Evolutionary conservation across 805 yeast species (phyloP), one percentile per base, ranked within the genome.

Genomic region (Starmerella vaccinii): DNA sequence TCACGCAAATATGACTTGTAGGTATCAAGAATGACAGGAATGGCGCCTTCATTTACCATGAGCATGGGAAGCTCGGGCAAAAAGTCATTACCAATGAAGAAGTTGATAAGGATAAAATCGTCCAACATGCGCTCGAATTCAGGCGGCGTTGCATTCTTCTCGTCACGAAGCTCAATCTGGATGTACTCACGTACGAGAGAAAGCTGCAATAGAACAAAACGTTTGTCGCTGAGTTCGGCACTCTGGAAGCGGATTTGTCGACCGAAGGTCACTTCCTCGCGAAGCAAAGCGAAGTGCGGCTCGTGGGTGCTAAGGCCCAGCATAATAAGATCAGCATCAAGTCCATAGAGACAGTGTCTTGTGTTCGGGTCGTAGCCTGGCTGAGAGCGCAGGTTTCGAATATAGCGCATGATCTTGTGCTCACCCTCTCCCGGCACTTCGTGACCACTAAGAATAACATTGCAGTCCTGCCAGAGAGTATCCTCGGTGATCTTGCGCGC

Each of bases 361-460:
- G 96, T 89, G 65, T 92, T 92, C 49, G 97, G 95, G 62, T 85
- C 77, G 66, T 90, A 85, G 62, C 80, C 80, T 0, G 94, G 86
- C 60, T 87, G 94, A 34, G 84, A 76, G 59, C 97, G 74, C 65
- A 87, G 96, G 44, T 84, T 76, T 61, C 99, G 78, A 52, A 92
- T 84, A 64, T 87, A 92, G 60, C 83, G 85, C 98, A 92, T 92
- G 59, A 92, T 82, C 67, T 92, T 92, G 71, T 92, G 99, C 68
- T 92, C 99, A 64, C 99, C 99, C 74, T 92, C 99, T 54, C 99
- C 99, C 1, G 99, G 98, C 12, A 90, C 97, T 1, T 95, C 82
- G 37, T 95, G 95, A 65, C 90, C 99, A 61, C 95, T 83, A 35
- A 92, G 81, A 27, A 92, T 82, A 8, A 92, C 87, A 65, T 88